phyloP scores from a whole-genome alignment of 192 early-diverging fungal genomes.

The Coemansia sp. region DNA sequence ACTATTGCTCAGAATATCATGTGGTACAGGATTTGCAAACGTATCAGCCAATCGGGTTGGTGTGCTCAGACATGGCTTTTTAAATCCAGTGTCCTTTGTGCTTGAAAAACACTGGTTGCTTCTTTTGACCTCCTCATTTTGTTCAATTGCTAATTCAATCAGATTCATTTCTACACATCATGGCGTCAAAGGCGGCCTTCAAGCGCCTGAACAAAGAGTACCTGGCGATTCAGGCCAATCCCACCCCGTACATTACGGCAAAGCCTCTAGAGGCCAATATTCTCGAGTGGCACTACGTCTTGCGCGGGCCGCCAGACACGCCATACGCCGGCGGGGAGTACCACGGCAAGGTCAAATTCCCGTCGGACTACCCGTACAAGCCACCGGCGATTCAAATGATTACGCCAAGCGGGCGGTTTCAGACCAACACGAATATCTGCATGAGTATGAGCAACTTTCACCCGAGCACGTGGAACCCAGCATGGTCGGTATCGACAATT shows the following conservation, averaged over 20 bases:
- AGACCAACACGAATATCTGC: constrained; percentile 88
- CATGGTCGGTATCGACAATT: constrained; percentile 96
- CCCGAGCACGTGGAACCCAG: constrained; percentile 91
- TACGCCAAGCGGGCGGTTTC: constrained; percentile 86
- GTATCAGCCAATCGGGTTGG: neutral
- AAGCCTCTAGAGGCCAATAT: constrained; percentile 94
- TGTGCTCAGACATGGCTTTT: neutral
- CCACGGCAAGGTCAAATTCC: constrained; percentile 88
- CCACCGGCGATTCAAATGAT: constrained; percentile 82
- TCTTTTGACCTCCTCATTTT: constrained; percentile 3
- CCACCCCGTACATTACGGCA: constrained; percentile 85
- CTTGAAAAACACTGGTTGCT: neutral
- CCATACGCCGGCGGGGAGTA: constrained; percentile 93
- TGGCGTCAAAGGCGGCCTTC: constrained; percentile 81
- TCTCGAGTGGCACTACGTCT: constrained; percentile 98
- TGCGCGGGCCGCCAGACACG: constrained; percentile 93
- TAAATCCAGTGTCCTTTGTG: neutral
- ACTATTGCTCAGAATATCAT: neutral
- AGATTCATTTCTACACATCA: constrained; percentile 25
- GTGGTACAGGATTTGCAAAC: neutral
- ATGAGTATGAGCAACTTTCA: constrained; percentile 97
- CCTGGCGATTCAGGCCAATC: constrained; percentile 70
- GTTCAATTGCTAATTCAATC: constrained; percentile 3
- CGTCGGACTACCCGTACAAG: constrained; percentile 94
- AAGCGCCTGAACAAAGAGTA: constrained; percentile 81